Percentiles rank a stretch among this genome's conserved stretches.
These are phyloP conservation scores for Phytophthora uliginosa DNA, from an alignment of 352 stramenopile species.

Conservation along the genomic window DNA sequence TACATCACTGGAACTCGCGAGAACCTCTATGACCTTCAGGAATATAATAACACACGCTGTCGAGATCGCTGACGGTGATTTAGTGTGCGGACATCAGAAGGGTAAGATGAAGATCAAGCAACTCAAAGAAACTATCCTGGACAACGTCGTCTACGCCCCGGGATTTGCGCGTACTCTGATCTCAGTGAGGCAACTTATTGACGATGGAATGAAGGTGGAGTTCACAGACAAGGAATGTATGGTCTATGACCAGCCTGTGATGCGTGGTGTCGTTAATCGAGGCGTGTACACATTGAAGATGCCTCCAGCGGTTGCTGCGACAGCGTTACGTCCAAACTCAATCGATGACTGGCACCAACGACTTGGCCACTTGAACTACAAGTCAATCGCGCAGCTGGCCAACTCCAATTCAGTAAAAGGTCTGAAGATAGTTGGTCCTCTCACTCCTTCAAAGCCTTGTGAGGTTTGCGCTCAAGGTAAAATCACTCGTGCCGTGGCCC, in stretches of 20 bases:
- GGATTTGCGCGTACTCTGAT: background rate
- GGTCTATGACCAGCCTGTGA: background rate
- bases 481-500: background rate
- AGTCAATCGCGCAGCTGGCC: background rate
- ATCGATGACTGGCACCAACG: background rate
- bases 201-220: background rate
- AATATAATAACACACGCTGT: background rate
- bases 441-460: background rate
- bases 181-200: background rate
- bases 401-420: background rate
- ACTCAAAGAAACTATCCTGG: background rate
- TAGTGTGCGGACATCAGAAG: background rate
- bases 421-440: background rate
- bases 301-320: no score
- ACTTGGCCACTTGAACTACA: background rate
- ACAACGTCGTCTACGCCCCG: background rate
- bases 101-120: background rate
- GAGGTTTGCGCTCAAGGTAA: background rate
- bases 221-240: background rate
- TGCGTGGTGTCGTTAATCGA: background rate
- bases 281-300: background rate
- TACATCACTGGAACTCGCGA: background rate
- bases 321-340: background rate
- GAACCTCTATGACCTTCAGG: background rate
- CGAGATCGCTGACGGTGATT: background rate